Evolutionary conservation across 768 basidiomycete species (phyloP), one percentile per base, ranked within the genome.

Genomic region (Cyclocybe cylindracea): DNA sequence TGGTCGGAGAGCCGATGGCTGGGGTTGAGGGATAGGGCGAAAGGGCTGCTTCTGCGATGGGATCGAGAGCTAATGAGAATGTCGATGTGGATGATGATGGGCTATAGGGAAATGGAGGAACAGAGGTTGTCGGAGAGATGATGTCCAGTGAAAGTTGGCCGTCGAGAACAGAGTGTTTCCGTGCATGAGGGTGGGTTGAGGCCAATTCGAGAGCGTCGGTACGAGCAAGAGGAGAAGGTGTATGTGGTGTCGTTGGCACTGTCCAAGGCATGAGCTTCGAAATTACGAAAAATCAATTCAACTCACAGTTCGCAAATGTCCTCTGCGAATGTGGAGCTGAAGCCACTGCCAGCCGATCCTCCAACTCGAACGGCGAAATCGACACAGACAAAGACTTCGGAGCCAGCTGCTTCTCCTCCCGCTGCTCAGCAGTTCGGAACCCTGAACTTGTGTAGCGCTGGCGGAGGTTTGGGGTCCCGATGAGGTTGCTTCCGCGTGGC

Each of bases 131-230:
- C 5, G 24, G 24, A 24, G 24, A 24, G 24, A 93, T 0, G 24
- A 24, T 24, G 24, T 24, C 24, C 4, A 24, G 24, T 5, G 24
- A 65, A 7, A 70, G 58, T 44, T 71, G 70, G 13, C 79, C 81
- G 58, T 87, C 85, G 9, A 83, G 51, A 3, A 89, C 67, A 13
- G 89, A 91, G 16, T 82, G 75, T 64, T 91, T 91, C 33, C 89
- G 82, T 0, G 87, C 89, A 55, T 91, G 89, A 0, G 89, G 89
- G 60, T 91, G 89, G 38, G 80, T 76, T 0, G 89, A 71, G 1
- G 81, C 71, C 0, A 86, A 70, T 5, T 79, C 70, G 19, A 87
- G 76, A 8, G 77, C 61, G 39, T 79, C 69, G 2, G 77, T 79
- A 11, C 83, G 81, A 7, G 79, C 65, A 37, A 84, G 64, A 13